Evolutionary conservation across 176 grass and related monocot species (phyloP).

Genomic region (Zizania latifolia): DNA sequence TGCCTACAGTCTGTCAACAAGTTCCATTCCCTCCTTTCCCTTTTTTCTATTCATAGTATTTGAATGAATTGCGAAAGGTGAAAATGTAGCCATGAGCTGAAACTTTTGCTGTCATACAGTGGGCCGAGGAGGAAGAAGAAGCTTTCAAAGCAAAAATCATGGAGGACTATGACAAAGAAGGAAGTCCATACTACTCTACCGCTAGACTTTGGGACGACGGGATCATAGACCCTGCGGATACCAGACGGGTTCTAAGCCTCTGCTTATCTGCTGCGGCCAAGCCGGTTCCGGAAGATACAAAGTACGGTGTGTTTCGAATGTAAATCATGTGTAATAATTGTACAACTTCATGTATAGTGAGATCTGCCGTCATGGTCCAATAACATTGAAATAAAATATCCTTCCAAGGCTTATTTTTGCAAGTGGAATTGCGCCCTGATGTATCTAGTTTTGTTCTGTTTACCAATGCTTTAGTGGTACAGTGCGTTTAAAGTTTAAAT

Average conservation of each 20-base stretch:
- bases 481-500: too few relatives aligned
- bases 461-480: not conserved
- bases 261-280: constrained; percentile 81
- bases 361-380: not conserved
- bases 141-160: constrained; percentile 69
- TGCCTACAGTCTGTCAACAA: not conserved
- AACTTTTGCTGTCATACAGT: constrained; percentile 46
- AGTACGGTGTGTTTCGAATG: constrained; percentile 95
- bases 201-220: constrained; percentile 96
- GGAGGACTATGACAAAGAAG: constrained; percentile 81
- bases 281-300: constrained; percentile 57
- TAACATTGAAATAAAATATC: not conserved
- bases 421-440: not conserved
- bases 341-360: not conserved
- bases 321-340: not conserved
- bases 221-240: constrained; percentile 85
- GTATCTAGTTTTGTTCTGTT: not conserved
- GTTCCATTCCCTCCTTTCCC: too few relatives aligned
- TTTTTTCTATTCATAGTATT: not conserved
- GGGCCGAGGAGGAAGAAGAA: constrained; percentile 68
- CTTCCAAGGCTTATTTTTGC: not conserved
- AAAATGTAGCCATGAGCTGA: not conserved
- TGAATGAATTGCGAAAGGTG: not conserved
- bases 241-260: constrained; percentile 72
- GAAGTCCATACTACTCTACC: constrained; percentile 81